Percentiles rank a stretch among this genome's conserved stretches.
Evolutionary conservation across 495 filamentous ascomycete species (phyloP).

Genomic region (Tuber umbilicatum): DNA sequence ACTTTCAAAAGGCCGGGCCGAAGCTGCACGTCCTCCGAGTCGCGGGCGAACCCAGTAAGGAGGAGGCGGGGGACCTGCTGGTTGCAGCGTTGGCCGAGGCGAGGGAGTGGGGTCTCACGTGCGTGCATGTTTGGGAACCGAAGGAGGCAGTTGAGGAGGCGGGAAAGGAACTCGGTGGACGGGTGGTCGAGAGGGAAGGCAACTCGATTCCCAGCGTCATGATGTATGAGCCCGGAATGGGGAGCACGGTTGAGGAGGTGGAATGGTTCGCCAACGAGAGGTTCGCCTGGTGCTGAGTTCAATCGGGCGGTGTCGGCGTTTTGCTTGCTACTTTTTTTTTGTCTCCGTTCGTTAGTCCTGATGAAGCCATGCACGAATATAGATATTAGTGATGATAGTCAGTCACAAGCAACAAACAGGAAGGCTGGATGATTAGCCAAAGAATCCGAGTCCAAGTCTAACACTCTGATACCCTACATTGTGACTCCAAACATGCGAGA

Average conservation of each 20-base stretch:
- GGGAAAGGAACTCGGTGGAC: constrained; percentile 46
- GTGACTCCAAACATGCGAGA: no score
- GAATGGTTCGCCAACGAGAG: constrained; percentile 91
- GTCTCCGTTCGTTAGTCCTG: neutral
- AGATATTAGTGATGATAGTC: neutral
- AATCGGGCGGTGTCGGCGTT: neutral
- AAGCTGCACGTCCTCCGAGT: constrained; percentile 68
- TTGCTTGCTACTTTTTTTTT: constrained; percentile 6
- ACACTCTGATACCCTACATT: no score
- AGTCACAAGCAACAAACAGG: no score
- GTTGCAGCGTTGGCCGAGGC: constrained; percentile 42
- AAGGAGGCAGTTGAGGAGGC: constrained; percentile 55
- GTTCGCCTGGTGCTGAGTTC: constrained; percentile 77
- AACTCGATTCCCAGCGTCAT: constrained; percentile 58
- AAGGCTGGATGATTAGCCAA: no score
- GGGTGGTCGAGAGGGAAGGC: constrained; percentile 54
- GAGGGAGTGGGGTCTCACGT: constrained; percentile 52
- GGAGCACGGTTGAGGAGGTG: constrained; percentile 51
- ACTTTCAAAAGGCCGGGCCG: constrained; percentile 52
- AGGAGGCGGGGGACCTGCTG: constrained; percentile 50
- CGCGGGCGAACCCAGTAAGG: constrained; percentile 13
- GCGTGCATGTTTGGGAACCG: constrained; percentile 63
- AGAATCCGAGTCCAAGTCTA: no score
- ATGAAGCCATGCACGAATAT: neutral
- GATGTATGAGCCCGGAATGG: constrained; percentile 54